A percentile compares a stretch with the other conserved stretches of the same genome.
Evolutionary conservation across 2,329 filamentous ascomycete species (phyloP).

Genomic region (Purpureocillium takamizusanense): DNA sequence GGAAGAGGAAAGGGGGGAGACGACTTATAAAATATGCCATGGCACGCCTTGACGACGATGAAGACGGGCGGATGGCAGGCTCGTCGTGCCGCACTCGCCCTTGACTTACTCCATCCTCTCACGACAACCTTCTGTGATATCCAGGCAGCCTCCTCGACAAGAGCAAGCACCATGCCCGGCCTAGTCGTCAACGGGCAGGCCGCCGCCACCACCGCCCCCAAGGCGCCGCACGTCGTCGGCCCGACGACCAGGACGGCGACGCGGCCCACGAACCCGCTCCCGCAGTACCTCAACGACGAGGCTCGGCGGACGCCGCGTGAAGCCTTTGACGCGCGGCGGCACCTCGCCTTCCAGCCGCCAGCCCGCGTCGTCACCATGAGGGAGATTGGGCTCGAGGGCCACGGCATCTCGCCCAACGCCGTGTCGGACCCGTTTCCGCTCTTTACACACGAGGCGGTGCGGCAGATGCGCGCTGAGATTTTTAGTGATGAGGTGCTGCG

Average conservation of each 20-base stretch:
- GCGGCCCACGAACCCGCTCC: slow-evolving; percentile 15
- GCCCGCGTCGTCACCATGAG: slow-evolving; percentile 49
- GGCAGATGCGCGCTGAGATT: slow-evolving; percentile 54
- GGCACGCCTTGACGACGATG: too few relatives aligned
- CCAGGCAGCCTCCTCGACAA: too few relatives aligned
- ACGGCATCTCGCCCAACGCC: slow-evolving; percentile 52
- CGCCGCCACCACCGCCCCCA: not conserved
- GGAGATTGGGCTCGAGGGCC: slow-evolving; percentile 47
- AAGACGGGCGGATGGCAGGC: too few relatives aligned
- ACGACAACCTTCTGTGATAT: too few relatives aligned
- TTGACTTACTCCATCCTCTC: too few relatives aligned
- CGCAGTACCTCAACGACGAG: slow-evolving; percentile 17
- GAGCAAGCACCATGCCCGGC: not conserved
- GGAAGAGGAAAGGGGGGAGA: too few relatives aligned
- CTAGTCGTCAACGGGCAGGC: not conserved
- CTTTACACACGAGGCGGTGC: slow-evolving; percentile 52
- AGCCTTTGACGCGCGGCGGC: slow-evolving; percentile 43
- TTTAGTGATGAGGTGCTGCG: slow-evolving; percentile 45
- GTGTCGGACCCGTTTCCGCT: slow-evolving; percentile 57
- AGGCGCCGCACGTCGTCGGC: slow-evolving; percentile 16
- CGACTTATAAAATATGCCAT: too few relatives aligned
- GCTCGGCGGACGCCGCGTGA: slow-evolving; percentile 10
- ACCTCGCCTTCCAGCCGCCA: slow-evolving; percentile 43
- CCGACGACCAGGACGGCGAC: slow-evolving; percentile 18
- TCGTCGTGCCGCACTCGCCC: too few relatives aligned